Evolutionary conservation across 2,329 filamentous ascomycete genomes (phyloP).

Genomic region (Aureobasidium vineae): DNA sequence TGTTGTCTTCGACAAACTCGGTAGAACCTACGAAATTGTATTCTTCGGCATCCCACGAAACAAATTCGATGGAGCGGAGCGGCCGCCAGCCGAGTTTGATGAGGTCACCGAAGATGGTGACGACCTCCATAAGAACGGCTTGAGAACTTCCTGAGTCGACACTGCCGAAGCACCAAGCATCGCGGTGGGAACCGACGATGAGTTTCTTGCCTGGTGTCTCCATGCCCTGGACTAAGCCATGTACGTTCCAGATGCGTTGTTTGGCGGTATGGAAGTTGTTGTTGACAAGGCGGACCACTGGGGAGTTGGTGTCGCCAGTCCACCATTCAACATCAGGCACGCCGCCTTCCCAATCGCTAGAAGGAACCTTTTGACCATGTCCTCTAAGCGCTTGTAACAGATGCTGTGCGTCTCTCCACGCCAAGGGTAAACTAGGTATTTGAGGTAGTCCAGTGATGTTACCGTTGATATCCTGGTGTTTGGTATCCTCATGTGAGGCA

Average conservation of each 20-base stretch:
- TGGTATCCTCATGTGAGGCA: slow-evolving; percentile 65
- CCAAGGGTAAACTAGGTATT: slow-evolving; percentile 86
- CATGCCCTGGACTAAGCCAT: slow-evolving; percentile 78
- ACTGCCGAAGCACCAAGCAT: slow-evolving; percentile 87
- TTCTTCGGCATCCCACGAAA: slow-evolving; percentile 91
- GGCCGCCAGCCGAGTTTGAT: slow-evolving; percentile 79
- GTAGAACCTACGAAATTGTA: slow-evolving; percentile 95
- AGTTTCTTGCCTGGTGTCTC: slow-evolving; percentile 82
- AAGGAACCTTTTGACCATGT: slow-evolving; percentile 65
- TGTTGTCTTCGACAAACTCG: slow-evolving; percentile 86
- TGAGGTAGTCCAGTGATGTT: slow-evolving; percentile 66
- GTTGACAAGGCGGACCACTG: slow-evolving; percentile 78
- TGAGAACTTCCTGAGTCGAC: slow-evolving; percentile 84
- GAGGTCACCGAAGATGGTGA: slow-evolving; percentile 78
- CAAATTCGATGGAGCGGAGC: slow-evolving; percentile 91
- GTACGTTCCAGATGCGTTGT: slow-evolving; percentile 89
- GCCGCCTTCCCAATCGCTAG: slow-evolving; percentile 70
- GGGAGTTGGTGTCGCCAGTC: slow-evolving; percentile 72
- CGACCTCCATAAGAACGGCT: slow-evolving; percentile 85
- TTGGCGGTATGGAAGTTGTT: slow-evolving; percentile 78
- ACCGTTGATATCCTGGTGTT: slow-evolving; percentile 61
- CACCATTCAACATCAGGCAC: slow-evolving; percentile 81
- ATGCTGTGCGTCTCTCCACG: slow-evolving; percentile 83
- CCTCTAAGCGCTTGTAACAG: slow-evolving; percentile 74
- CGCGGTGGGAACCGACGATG: slow-evolving; percentile 89